Conservation (phyloP, 768 basidiomycete species). For the Asterophora lycoperdoides region DNA sequence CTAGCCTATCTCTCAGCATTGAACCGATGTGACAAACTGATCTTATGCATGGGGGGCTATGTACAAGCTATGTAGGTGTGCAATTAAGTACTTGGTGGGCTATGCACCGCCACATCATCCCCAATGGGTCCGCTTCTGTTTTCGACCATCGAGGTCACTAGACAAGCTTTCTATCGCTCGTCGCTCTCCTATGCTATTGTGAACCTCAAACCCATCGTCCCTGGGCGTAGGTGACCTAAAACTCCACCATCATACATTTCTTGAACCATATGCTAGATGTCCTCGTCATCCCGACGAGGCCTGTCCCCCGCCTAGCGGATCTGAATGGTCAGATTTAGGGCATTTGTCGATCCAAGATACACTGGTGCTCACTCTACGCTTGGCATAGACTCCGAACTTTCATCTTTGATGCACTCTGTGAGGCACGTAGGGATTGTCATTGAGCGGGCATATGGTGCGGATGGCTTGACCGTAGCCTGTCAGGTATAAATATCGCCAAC, state of each 20-base stretch:
- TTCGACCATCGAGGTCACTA: conserved; percentile 75
- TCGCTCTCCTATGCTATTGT: conserved; percentile 80
- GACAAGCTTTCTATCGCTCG: conserved; percentile 69
- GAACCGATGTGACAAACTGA: no score
- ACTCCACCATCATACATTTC: background rate
- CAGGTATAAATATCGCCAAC: conserved; percentile 51
- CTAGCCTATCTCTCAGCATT: no score
- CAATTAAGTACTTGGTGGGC: no score
- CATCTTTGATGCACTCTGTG: conserved; percentile 76
- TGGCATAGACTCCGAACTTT: conserved; percentile 53
- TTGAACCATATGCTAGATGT: conserved; percentile 41
- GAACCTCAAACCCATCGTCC: conserved; percentile 91
- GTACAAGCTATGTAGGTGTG: no score
- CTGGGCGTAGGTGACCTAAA: conserved; percentile 69
- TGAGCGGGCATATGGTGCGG: conserved; percentile 77
- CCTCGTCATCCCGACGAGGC: conserved; percentile 53
- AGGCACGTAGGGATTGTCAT: conserved; percentile 76
- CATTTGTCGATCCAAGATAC: background rate
- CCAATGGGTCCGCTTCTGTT: conserved; percentile 45
- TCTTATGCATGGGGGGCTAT: no score
- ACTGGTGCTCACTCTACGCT: conserved; percentile 5
- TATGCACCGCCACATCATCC: no score
- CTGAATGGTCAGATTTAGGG: conserved; percentile 36
- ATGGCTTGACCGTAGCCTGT: conserved; percentile 83
- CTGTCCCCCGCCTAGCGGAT: conserved; percentile 53